A percentile compares a stretch with the other conserved stretches of the same genome.
Evolutionary conservation across 768 basidiomycete species (phyloP).

Genomic region (Clavulina sp.): DNA sequence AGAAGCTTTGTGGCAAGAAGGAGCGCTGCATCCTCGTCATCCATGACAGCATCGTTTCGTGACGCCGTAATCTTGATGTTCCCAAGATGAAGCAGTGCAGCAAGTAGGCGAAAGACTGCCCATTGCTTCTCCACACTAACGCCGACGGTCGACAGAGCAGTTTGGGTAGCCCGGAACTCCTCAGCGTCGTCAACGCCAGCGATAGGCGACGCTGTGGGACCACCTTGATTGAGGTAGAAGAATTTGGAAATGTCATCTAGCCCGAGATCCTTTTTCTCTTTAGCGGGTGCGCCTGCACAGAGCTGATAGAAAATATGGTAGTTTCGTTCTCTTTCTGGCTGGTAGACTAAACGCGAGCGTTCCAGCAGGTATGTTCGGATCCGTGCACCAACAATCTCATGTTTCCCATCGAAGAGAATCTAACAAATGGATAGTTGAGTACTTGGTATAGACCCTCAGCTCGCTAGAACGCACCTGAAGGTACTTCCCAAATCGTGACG

Average conservation of each 20-base stretch:
- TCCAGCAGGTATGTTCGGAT: slow-evolving; percentile 97
- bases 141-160: slow-evolving; percentile 89
- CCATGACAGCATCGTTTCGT: slow-evolving; percentile 67
- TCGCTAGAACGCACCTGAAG: slow-evolving; percentile 55
- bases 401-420: slow-evolving; percentile 92
- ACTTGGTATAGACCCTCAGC: not conserved
- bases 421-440: slow-evolving; percentile 18
- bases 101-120: slow-evolving; percentile 89
- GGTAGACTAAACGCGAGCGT: slow-evolving; percentile 93
- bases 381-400: slow-evolving; percentile 96
- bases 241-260: slow-evolving; percentile 83
- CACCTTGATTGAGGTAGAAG: slow-evolving; percentile 85
- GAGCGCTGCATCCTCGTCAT: slow-evolving; percentile 68
- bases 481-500: slow-evolving; percentile 97
- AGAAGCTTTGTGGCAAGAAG: slow-evolving; percentile 73
- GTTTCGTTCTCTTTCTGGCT: slow-evolving; percentile 91
- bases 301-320: slow-evolving; percentile 99
- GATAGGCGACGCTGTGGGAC: slow-evolving; percentile 72
- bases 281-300: slow-evolving; percentile 88
- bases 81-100: slow-evolving; percentile 90
- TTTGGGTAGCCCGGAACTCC: slow-evolving; percentile 86
- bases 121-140: slow-evolving; percentile 96
- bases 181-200: slow-evolving; percentile 88
- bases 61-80: slow-evolving; percentile 80
- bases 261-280: slow-evolving; percentile 89